A percentile compares a stretch with the other conserved stretches of the same genome.
phyloP scores from a whole-genome alignment of 2,329 filamentous ascomycete species.

The Hansfordia pulvinata region DNA sequence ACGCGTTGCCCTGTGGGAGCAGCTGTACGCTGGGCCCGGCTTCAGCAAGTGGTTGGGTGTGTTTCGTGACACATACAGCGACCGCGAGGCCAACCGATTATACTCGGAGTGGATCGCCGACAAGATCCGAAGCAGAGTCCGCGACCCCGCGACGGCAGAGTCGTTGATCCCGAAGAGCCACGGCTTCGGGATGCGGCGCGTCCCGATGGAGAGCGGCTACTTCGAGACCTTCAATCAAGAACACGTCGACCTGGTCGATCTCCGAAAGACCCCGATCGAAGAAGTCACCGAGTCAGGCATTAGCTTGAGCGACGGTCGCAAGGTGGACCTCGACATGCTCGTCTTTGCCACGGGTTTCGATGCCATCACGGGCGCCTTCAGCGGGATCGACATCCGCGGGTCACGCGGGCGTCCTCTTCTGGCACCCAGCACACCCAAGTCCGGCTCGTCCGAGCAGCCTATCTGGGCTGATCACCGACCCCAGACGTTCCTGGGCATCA shows the following conservation, averaged over 20 bases:
- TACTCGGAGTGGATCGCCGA: constrained; percentile 15
- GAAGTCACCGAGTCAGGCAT: constrained; percentile 22
- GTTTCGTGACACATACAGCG: constrained; percentile 14
- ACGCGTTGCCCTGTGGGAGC: constrained; percentile 14
- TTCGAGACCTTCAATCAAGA: constrained; percentile 31
- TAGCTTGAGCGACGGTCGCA: constrained; percentile 15
- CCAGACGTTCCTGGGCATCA: constrained; percentile 26
- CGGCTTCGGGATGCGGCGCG: constrained; percentile 28
- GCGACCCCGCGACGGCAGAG: constrained; percentile 20
- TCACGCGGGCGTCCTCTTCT: constrained; percentile 15
- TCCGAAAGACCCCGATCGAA: constrained; percentile 25
- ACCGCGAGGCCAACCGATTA: constrained; percentile 14
- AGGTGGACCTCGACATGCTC: constrained; percentile 20
- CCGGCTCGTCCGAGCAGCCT: too few relatives aligned
- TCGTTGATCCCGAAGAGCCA: constrained; percentile 23
- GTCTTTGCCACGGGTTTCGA: constrained; percentile 29
- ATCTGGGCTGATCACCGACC: constrained; percentile 21
- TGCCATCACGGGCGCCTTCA: constrained; percentile 20
- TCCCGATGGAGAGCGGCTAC: constrained; percentile 30
- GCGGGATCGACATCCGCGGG: constrained; percentile 19
- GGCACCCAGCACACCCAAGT: too few relatives aligned
- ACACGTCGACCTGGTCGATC: constrained; percentile 31
- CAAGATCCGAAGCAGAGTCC: constrained; percentile 20
- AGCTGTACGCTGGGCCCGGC: constrained; percentile 20
- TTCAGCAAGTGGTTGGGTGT: constrained; percentile 20